Base-by-base conservation (phyloP, 2,329 filamentous ascomycete genomes). In the Xylariaceae sp. region DNA sequence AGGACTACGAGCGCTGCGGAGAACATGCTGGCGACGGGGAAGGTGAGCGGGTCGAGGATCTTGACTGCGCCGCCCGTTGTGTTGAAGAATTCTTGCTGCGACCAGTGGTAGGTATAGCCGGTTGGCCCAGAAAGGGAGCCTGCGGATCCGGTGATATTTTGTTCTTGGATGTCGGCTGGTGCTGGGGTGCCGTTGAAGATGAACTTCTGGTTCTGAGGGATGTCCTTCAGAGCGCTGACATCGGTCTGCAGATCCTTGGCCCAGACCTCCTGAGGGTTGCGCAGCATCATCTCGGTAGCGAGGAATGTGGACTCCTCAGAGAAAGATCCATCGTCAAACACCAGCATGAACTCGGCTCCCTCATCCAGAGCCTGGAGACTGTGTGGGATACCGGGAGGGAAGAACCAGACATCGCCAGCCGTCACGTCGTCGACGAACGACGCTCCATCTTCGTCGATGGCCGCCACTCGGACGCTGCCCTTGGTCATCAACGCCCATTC, bases 241-340 rank as follows among this genome's bases (percentile, higher is more conserved):
- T 76, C 70, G 7, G 75, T 67, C 30, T 74, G 67, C 30, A 83
- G 69, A 56, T 82, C 72, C 64, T 82, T 82, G 27, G 78, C 73
- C 39, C 82, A 68, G 2, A 83, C 75, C 32, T 75, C 74, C 5
- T 73, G 71, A 6, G 74, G 74, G 22, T 76, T 81, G 18, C 75
- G 71, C 33, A 74, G 60, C 49, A 80, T 71, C 58, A 80, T 71
- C 58, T 81, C 75, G 2, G 75, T 74, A 14, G 80, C 71, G 3
- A 85, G 71, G 67, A 82, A 82, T 0, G 81, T 84, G 41, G 71
- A 72, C 48, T 83, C 78, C 64, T 84, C 81, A 45, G 72, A 77
- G 66, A 83, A 84, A 5, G 65, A 62, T 4, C 81, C 81, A 48
- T 76, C 67, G 63, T 85, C 75, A 55, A 85, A 85, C 43, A 85